These are phyloP conservation scores for Trichoderma sp. DNA, from an alignment of 2,329 filamentous ascomycete genomes.

Conservation along the genomic window DNA sequence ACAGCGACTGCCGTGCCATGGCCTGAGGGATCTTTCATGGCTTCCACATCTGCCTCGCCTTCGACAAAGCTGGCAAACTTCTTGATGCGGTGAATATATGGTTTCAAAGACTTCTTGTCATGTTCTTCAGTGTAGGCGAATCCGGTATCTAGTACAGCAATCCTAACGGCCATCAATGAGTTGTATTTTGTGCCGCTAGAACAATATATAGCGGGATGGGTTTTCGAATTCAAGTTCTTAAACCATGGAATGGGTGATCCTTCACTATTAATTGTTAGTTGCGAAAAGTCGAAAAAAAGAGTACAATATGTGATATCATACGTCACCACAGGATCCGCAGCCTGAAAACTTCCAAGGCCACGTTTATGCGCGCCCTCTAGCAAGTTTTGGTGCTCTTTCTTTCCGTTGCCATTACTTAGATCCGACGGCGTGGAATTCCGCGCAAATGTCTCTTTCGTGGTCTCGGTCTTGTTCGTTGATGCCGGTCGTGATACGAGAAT, in stretches of 20 bases:
- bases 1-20: not conserved
- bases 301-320: not conserved
- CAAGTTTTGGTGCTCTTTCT: not conserved
- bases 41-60: not conserved
- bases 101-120: not conserved
- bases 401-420: not conserved
- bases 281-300: not conserved
- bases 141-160: not conserved
- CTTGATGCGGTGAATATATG: not conserved
- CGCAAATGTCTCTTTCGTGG: not conserved
- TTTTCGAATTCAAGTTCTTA: not conserved
- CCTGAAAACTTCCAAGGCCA: not conserved
- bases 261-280: not conserved
- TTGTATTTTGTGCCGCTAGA: not conserved
- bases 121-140: not conserved
- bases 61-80: not conserved
- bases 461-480: not conserved
- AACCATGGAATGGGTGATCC: not conserved
- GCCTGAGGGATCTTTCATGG: not conserved
- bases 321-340: not conserved
- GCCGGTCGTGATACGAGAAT: not conserved
- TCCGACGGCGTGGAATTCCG: not conserved
- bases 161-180: not conserved
- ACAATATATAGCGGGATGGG: not conserved
- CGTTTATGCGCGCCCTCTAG: not conserved